A percentile compares a stretch with the other conserved stretches of the same genome.
These are phyloP conservation scores for Dactylellina drechsleri DNA, from an alignment of 2,329 filamentous ascomycete genomes.

Conservation along the genomic window DNA sequence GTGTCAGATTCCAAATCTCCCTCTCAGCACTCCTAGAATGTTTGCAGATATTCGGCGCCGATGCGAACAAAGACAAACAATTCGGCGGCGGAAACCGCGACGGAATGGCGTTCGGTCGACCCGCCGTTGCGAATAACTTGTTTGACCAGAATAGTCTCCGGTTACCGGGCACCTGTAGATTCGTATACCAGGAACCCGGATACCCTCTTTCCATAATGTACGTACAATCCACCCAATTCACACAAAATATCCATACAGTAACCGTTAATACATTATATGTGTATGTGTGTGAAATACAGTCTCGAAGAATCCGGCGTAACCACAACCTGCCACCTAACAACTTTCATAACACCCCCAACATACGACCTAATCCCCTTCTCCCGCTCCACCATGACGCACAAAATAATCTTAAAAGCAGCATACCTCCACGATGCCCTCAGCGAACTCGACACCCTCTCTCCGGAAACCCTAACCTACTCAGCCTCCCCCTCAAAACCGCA, in stretches of 20 bases:
- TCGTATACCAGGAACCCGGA: constrained; percentile 79
- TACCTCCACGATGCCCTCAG: constrained; percentile 67
- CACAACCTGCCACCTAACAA: constrained; percentile 88
- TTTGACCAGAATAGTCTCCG: constrained; percentile 71
- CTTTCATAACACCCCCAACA: constrained; percentile 77
- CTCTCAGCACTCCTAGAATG: constrained; percentile 89
- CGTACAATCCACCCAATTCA: not conserved
- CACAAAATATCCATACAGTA: not conserved
- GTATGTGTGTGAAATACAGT: constrained; percentile 22
- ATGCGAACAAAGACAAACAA: constrained; percentile 64
- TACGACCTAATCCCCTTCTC: constrained; percentile 87
- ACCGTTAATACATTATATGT: not conserved
- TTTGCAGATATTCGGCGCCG: constrained; percentile 90
- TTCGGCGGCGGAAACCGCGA: constrained; percentile 63
- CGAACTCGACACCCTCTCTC: constrained; percentile 73
- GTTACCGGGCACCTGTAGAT: constrained; percentile 83
- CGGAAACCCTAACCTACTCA: constrained; percentile 75
- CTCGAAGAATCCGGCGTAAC: constrained; percentile 87
- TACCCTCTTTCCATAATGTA: constrained; percentile 80
- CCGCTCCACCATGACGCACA: constrained; percentile 80
- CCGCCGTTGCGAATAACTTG: constrained; percentile 15
- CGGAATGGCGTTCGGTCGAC: constrained; percentile 58
- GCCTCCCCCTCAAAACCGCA: constrained; percentile 73
- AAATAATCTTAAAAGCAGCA: constrained; percentile 80
- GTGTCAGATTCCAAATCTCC: constrained; percentile 78